Percentiles rank a stretch among this genome's conserved stretches.
These are phyloP conservation scores for Hypoxylon intermedium DNA, from an alignment of 495 filamentous ascomycete species.

Conservation along the genomic window DNA sequence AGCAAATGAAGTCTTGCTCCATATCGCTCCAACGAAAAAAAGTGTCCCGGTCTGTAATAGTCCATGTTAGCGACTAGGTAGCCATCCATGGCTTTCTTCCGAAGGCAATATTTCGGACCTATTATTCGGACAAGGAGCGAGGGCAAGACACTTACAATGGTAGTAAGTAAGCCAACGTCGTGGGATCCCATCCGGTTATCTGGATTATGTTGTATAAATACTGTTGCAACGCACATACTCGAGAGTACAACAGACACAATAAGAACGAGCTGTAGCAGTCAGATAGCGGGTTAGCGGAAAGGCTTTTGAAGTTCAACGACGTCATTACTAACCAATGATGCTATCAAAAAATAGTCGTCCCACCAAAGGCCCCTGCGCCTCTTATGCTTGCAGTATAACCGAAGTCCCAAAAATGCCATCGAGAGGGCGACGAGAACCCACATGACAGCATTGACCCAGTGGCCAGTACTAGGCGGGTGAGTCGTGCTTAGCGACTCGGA, in stretches of 20 bases:
- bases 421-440: slow-evolving; percentile 42
- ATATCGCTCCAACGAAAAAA: slow-evolving; percentile 40
- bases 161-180: slow-evolving; percentile 11
- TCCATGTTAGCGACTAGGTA: slow-evolving; percentile 1
- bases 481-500: neutral
- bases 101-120: too few relatives aligned
- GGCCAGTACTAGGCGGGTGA: slow-evolving; percentile 24
- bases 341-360: slow-evolving; percentile 45
- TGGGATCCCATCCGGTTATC: slow-evolving; percentile 18
- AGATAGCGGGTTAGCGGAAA: neutral
- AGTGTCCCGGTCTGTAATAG: slow-evolving; percentile 15
- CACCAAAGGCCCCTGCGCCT: slow-evolving; percentile 40
- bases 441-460: slow-evolving; percentile 31
- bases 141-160: neutral
- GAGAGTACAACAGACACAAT: neutral
- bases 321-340: slow-evolving; percentile 42
- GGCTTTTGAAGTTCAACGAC: neutral
- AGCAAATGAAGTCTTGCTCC: slow-evolving; percentile 50
- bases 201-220: slow-evolving; percentile 14
- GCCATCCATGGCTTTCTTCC: too few relatives aligned
- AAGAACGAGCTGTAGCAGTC: slow-evolving; percentile 11
- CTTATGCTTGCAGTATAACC: slow-evolving; percentile 43
- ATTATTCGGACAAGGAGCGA: too few relatives aligned
- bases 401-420: slow-evolving; percentile 39
- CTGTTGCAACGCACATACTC: slow-evolving; percentile 2